Base-by-base conservation (phyloP, 177 flowering plant genomes). In the Vitis hybrid region DNA sequence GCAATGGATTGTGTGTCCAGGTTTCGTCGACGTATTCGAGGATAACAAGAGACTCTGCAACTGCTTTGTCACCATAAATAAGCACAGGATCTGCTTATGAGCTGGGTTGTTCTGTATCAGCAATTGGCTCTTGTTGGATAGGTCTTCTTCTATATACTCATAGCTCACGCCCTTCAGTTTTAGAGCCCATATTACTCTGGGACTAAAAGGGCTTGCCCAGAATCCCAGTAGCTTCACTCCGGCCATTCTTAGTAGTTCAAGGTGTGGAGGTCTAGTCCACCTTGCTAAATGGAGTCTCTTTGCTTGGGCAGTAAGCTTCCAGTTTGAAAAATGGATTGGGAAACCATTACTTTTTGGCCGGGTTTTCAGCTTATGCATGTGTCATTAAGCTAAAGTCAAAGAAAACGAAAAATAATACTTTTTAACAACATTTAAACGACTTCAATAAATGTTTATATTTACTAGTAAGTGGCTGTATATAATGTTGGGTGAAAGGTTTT, bases 21-120 rank as follows among this genome's bases (percentile, higher is more conserved):
- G 15, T 63, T 15, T 70, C 73, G 11, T 70, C 72, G 2, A 70
- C 19, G 55, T 70, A 70, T 67, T 62, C 30, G 0, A 27, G 30
- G 30, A 27, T 27, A 27, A 27, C 30, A 27, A 27, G 30, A 24
- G 27, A 2, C 61, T 70, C 72, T 14, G 24, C 40, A 0, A 69
- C n/a, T 27, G 67, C 67, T 70, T 70, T 70, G 19, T 54, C 67
- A 3, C 46, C 19, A 70, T 70, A 62, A 46, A 70, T 67, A 55
- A 70, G 67, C 13, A 70, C 73, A 6, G 67, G 19, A 63, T 19
- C 46, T 70, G 62, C 60, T 70, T 70, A 67, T 70, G 21, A 63
- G 11, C 21, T 35, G 72, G 72, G 52, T 59, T 70, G 58, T 49
- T 50, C 18, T 70, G 21, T 3, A 70, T 49, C 27, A 70, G 46